A percentile compares a stretch with the other conserved stretches of the same genome.
Evolutionary conservation across 208 protist species (phyloP).

Genomic region (Leishmania gerbilli): DNA sequence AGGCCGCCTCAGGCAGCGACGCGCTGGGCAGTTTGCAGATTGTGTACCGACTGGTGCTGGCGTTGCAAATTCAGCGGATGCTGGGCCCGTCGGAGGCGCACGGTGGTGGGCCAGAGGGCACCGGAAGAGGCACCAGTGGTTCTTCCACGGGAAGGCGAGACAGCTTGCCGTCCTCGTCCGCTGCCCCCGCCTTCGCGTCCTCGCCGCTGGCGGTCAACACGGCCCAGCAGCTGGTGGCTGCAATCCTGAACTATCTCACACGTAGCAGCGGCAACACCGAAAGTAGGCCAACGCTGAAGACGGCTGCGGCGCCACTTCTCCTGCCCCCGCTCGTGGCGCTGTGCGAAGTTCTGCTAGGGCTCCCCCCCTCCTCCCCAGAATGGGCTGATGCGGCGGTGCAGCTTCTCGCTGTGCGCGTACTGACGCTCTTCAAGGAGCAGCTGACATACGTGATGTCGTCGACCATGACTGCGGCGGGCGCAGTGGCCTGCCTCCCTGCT

Average conservation of each 20-base stretch:
- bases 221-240: slow-evolving; percentile 27
- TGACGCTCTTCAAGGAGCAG: slow-evolving; percentile 48
- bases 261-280: slow-evolving; percentile 8
- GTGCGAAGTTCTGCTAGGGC: slow-evolving; percentile 38
- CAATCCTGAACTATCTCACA: slow-evolving; percentile 14
- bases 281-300: slow-evolving; percentile 29
- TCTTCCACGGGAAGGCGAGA: background rate
- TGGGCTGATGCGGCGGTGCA: slow-evolving; percentile 71
- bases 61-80: slow-evolving; percentile 38
- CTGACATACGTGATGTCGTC: slow-evolving; percentile 17
- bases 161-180: background rate
- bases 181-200: background rate
- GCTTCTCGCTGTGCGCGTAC: slow-evolving; percentile 59
- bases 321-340: slow-evolving; percentile 67
- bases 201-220: slow-evolving; percentile 14
- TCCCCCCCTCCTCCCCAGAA: slow-evolving; percentile 16
- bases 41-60: slow-evolving; percentile 55
- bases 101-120: background rate
- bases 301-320: slow-evolving; percentile 39
- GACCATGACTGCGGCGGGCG: background rate
- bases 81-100: slow-evolving; percentile 1
- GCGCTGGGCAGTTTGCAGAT: slow-evolving; percentile 36
- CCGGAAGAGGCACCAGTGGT: background rate
- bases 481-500: slow-evolving; percentile 1
- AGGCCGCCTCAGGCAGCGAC: background rate